Evolutionary conservation across 1,284 basidiomycete genomes (phyloP), one percentile per base, ranked within the genome.

Genomic region (Marasmius tenuissimus): DNA sequence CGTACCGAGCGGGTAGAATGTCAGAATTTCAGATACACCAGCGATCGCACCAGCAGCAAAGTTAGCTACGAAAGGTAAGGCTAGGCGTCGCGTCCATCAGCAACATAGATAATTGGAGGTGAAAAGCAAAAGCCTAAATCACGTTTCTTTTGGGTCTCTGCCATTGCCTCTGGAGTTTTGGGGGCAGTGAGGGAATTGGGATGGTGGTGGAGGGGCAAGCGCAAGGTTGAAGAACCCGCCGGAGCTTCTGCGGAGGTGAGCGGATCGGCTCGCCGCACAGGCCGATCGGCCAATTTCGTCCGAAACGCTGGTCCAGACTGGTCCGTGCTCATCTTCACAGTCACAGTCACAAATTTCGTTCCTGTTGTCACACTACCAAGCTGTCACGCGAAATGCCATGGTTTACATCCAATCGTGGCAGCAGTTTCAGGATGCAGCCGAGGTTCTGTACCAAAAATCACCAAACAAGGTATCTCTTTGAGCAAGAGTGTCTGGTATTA

Each of bases 21-120:
- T 95, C 68, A 97, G 81, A 61, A 99, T 93, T 76, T 99, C 97
- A 8, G 90, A 89, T 59, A 91, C 81, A 47, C 91, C 93, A 67
- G 95, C 94, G 67, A 96, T 93, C 8, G 95, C 94, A 61, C 95
- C 95, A 1, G 95, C 93, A 9, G 89, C 84, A 72, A 97, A 96
- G 70, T 93, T 96, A 65, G 94, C 93, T 57, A 83, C 76, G 76
- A 95, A 95, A 0, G 94, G 94, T 48, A 96, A 83, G 39, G 91
- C 92, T 93, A 63, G 52, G 38, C 22, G 16, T n/a, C n/a, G 16
- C 10, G 42, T 35, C 18, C 20, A 45, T 53, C 27, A 56, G 49
- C 20, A 49, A 34, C n/a, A 38, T 49, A 22, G 37, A 49, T 5
- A 12, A 27, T 1, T 18, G 16, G n/a, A 16, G n/a, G 33, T 16